Evolutionary conservation across 75 land plant species (phyloP).

Genomic region (Pinus taeda): DNA sequence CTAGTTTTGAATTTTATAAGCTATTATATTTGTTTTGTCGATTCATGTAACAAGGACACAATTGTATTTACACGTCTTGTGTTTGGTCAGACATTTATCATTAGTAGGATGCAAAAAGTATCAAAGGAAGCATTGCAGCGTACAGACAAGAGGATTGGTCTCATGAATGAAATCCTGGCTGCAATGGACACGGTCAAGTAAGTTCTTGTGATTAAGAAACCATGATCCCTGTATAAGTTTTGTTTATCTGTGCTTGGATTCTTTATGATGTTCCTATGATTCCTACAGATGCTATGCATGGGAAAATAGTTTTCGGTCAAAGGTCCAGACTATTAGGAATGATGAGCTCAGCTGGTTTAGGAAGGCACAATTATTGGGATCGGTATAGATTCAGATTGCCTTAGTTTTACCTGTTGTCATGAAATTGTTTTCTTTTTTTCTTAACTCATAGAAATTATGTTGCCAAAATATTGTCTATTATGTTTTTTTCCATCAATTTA

Average conservation of each 20-base stretch:
- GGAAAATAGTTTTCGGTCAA: constrained; percentile 84
- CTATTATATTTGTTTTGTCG: not conserved
- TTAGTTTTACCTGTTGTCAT: not conserved
- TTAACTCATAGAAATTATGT: not conserved
- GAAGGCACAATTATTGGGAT: constrained; percentile 72
- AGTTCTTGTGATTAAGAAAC: constrained; percentile 9
- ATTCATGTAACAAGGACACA: not conserved
- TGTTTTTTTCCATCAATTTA: not conserved
- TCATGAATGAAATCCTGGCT: constrained; percentile 90
- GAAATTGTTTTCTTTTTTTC: not conserved
- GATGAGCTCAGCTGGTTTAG: constrained; percentile 95
- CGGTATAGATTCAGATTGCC: constrained; percentile 42
- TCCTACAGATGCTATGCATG: constrained; percentile 89
- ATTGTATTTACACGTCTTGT: constrained; percentile 5
- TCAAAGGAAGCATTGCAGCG: constrained; percentile 89
- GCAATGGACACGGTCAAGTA: constrained; percentile 99
- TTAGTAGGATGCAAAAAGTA: constrained; percentile 71
- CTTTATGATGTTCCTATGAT: not conserved
- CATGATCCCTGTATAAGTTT: not conserved
- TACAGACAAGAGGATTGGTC: constrained; percentile 92
- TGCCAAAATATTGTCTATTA: not conserved
- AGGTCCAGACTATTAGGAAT: constrained; percentile 65
- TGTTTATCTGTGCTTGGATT: not conserved
- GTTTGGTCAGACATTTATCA: constrained; percentile 66
- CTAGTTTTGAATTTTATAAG: not conserved